Evolutionary conservation across 768 basidiomycete species (phyloP).

Genomic region (Aureoboletus auriporus): DNA sequence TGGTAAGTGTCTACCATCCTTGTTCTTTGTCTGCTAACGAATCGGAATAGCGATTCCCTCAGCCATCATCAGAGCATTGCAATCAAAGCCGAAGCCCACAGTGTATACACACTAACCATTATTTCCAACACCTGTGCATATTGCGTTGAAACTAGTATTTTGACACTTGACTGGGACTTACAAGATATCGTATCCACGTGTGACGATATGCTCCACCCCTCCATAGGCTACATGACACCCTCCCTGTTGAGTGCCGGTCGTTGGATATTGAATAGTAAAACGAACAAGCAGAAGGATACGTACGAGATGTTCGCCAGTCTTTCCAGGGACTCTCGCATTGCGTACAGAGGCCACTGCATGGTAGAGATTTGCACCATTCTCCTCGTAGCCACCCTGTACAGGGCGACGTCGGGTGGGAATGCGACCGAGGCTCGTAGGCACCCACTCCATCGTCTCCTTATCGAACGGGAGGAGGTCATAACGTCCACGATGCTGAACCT

Average conservation of each 20-base stretch:
- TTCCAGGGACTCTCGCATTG: constrained; percentile 64
- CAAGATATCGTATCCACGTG: constrained; percentile 42
- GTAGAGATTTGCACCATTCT: constrained; percentile 59
- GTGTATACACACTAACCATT: neutral
- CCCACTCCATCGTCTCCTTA: constrained; percentile 69
- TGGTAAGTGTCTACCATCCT: neutral
- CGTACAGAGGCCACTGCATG: constrained; percentile 57
- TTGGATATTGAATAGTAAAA: neutral
- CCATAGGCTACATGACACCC: constrained; percentile 41
- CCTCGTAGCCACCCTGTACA: constrained; percentile 75
- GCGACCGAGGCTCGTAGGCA: constrained; percentile 54
- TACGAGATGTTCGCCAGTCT: constrained; percentile 68
- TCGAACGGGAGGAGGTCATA: constrained; percentile 76
- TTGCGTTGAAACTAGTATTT: neutral
- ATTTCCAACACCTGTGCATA: constrained; percentile 36
- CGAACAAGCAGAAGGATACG: constrained; percentile 14
- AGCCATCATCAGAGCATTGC: neutral
- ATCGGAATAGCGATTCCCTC: neutral
- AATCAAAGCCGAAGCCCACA: too few species aligned
- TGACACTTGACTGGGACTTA: constrained; percentile 20
- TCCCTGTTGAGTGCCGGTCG: constrained; percentile 23
- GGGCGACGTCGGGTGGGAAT: constrained; percentile 56
- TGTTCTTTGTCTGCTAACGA: neutral
- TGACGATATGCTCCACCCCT: constrained; percentile 35
- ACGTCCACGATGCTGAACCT: constrained; percentile 58